Evolutionary conservation across 768 basidiomycete species (phyloP).

Genomic region (Pulveroboletus ravenelii): DNA sequence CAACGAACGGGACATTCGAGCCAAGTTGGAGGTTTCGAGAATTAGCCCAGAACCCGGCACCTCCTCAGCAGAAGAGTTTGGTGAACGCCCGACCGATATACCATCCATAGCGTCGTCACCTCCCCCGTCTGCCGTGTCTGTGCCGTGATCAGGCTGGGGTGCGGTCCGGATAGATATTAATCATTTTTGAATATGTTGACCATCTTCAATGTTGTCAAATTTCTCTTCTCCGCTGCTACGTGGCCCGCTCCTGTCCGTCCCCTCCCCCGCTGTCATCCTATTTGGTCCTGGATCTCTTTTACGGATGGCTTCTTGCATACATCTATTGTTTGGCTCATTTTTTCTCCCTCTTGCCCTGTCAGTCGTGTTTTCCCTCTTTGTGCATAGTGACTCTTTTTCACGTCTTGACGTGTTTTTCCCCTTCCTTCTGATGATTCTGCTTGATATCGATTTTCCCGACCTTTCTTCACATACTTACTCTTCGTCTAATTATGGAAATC

Average conservation of each 20-base stretch:
- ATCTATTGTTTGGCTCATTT: conserved; percentile 19
- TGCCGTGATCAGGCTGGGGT: conserved; percentile 14
- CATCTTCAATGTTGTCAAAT: conserved; percentile 28
- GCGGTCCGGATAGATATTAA: conserved; percentile 23
- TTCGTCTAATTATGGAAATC: conserved; percentile 21
- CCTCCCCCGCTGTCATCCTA: conserved; percentile 8
- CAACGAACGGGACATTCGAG: conserved; percentile 5
- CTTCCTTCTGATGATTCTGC: conserved; percentile 2
- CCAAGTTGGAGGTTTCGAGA: conserved; percentile 14
- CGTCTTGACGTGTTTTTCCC: neutral
- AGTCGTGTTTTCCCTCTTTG: conserved; percentile 11
- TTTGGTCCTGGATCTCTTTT: conserved; percentile 5
- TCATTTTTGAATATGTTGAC: conserved; percentile 33
- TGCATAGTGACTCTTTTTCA: conserved; percentile 17
- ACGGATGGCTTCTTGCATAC: conserved; percentile 19
- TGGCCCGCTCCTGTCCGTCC: conserved; percentile 8
- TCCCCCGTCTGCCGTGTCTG: conserved; percentile 29
- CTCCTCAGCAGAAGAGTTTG: conserved; percentile 22
- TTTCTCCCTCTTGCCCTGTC: neutral
- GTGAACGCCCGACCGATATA: conserved; percentile 20
- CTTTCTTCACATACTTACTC: conserved; percentile 23
- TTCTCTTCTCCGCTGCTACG: conserved; percentile 4
- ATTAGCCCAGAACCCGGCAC: conserved; percentile 15
- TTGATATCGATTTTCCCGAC: conserved; percentile 12
- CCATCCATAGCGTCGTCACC: conserved; percentile 28